Percentiles rank a stretch among this genome's conserved stretches.
Evolutionary conservation across 2,329 filamentous ascomycete species (phyloP).

Genomic region (Fusarium euwallaceae): DNA sequence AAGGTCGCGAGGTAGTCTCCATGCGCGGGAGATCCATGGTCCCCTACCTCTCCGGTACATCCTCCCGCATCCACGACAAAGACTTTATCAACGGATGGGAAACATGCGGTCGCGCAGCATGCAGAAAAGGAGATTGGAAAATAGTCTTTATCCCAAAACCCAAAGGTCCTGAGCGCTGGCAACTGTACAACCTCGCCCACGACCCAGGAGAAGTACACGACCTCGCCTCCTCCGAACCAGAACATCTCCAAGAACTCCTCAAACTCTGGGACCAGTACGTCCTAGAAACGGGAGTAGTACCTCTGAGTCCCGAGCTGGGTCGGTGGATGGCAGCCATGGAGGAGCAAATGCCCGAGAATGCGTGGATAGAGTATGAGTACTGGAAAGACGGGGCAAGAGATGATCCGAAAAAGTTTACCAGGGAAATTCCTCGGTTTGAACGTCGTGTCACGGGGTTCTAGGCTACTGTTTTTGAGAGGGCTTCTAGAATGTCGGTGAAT

Average conservation of each 20-base stretch:
- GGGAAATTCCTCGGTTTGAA: constrained; percentile 35
- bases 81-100: constrained; percentile 69
- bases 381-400: constrained; percentile 63
- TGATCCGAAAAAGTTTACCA: constrained; percentile 56
- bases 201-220: constrained; percentile 67
- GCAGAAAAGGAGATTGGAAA: constrained; percentile 69
- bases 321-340: constrained; percentile 71
- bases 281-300: constrained; percentile 35
- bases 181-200: constrained; percentile 65
- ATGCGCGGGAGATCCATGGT: constrained; percentile 65
- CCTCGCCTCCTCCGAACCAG: constrained; percentile 55
- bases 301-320: constrained; percentile 63
- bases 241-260: constrained; percentile 61
- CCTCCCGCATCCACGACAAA: constrained; percentile 59
- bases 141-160: constrained; percentile 69
- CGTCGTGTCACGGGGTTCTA: constrained; percentile 24
- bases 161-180: constrained; percentile 63
- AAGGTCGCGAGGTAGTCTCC: constrained; percentile 62
- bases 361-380: constrained; percentile 76
- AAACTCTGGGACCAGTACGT: constrained; percentile 70
- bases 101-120: constrained; percentile 63
- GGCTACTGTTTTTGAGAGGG: neutral
- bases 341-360: constrained; percentile 74
- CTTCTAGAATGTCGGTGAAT: constrained; percentile 17
- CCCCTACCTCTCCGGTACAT: constrained; percentile 52